Evolutionary conservation across 2,329 filamentous ascomycete species (phyloP).

Genomic region (Trichoderma citrinoviride): DNA sequence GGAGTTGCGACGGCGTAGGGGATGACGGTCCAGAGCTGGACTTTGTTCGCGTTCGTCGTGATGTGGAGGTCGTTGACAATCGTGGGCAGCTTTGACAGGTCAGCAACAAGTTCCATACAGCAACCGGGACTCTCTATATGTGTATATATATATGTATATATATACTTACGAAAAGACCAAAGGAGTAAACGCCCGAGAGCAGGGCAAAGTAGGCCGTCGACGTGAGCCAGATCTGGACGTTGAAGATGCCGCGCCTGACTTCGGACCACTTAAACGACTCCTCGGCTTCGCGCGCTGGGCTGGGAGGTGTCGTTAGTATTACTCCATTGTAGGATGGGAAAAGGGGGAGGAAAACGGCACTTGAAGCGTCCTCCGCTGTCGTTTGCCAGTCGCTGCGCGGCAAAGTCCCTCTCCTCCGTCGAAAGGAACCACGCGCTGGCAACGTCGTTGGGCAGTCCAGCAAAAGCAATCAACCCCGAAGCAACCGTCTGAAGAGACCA

Average conservation of each 20-base stretch:
- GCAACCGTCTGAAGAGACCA: slow-evolving; percentile 52
- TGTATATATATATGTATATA: slow-evolving; percentile 3
- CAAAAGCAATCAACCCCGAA: slow-evolving; percentile 50
- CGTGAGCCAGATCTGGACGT: slow-evolving; percentile 61
- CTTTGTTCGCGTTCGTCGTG: slow-evolving; percentile 53
- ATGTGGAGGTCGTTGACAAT: slow-evolving; percentile 59
- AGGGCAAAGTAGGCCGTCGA: slow-evolving; percentile 61
- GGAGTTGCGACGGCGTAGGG: slow-evolving; percentile 60
- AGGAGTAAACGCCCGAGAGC: slow-evolving; percentile 58
- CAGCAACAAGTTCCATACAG: neutral
- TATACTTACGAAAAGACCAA: slow-evolving; percentile 58
- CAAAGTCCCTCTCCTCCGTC: slow-evolving; percentile 50
- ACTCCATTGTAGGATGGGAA: too few relatives aligned
- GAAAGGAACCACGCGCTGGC: slow-evolving; percentile 54
- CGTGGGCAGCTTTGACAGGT: slow-evolving; percentile 51
- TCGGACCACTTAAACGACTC: slow-evolving; percentile 61
- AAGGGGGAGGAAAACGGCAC: too few relatives aligned
- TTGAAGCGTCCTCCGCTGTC: slow-evolving; percentile 37
- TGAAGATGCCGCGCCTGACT: slow-evolving; percentile 59
- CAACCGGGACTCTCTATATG: too few relatives aligned
- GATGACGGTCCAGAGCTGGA: slow-evolving; percentile 63
- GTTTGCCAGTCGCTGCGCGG: slow-evolving; percentile 43
- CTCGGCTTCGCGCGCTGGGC: slow-evolving; percentile 31
- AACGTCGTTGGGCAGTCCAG: slow-evolving; percentile 56
- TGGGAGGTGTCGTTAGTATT: slow-evolving; percentile 7